These are phyloP conservation scores for Cinnamomum chago DNA, from an alignment of 164 flowering plant species.

Conservation along the genomic window DNA sequence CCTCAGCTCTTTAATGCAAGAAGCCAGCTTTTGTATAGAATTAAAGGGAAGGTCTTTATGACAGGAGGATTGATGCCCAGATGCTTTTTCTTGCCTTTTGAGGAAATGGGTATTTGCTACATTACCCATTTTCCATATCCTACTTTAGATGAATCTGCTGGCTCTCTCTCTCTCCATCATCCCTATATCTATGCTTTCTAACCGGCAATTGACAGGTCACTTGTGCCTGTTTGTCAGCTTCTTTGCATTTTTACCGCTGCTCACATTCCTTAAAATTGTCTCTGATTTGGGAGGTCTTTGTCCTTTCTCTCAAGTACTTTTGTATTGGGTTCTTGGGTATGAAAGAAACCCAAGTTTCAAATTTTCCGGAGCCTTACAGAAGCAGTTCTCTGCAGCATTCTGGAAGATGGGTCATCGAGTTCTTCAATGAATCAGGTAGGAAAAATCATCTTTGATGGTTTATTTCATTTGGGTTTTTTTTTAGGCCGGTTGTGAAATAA, in stretches of 20 bases:
- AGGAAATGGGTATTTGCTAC: not conserved
- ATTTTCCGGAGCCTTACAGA: not conserved
- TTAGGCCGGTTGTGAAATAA: not conserved
- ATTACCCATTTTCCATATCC: not conserved
- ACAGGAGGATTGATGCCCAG: not conserved
- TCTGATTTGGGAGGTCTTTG: slow-evolving; percentile 10
- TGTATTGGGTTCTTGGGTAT: too few relatives aligned
- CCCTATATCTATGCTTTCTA: not conserved
- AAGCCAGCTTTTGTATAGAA: not conserved
- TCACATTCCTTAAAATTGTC: slow-evolving; percentile 18
- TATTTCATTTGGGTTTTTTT: not conserved
- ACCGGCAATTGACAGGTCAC: slow-evolving; percentile 7
- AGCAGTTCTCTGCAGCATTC: slow-evolving; percentile 2
- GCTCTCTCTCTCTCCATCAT: not conserved
- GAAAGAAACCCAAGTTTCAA: not conserved
- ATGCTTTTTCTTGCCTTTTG: not conserved
- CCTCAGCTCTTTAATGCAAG: not conserved
- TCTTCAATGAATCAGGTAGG: not conserved
- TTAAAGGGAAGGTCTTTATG: slow-evolving; percentile 1
- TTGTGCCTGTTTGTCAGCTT: slow-evolving; percentile 11
- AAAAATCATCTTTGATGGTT: not conserved
- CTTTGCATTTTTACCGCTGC: slow-evolving; percentile 4
- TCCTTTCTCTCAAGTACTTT: not conserved
- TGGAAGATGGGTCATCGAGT: slow-evolving; percentile 15
- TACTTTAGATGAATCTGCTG: not conserved